Evolutionary conservation across 2,329 filamentous ascomycete genomes (phyloP).

Genomic region (Diplodia seriata): DNA sequence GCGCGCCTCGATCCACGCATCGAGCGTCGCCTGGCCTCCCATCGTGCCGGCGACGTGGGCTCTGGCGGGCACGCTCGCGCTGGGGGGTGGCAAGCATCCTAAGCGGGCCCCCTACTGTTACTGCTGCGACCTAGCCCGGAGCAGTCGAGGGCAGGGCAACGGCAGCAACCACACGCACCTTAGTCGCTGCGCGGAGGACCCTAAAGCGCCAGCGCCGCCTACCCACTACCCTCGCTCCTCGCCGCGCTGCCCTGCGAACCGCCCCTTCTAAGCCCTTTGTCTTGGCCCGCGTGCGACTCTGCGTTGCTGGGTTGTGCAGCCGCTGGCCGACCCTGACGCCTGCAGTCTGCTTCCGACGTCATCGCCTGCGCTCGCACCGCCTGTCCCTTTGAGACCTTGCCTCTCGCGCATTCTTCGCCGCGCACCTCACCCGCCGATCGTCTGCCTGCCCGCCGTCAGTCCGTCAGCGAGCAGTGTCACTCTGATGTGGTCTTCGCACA

Average conservation of each 20-base stretch:
- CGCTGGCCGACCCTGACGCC: constrained; percentile 25
- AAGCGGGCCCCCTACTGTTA: constrained; percentile 5
- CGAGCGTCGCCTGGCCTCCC: constrained; percentile 22
- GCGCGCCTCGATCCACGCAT: constrained; percentile 31
- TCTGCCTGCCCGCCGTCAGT: constrained; percentile 23
- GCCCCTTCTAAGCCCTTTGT: constrained; percentile 20
- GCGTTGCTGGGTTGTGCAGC: constrained; percentile 6
- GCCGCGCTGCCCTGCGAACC: constrained; percentile 15
- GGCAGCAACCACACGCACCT: constrained; percentile 24
- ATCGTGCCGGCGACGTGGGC: constrained; percentile 26
- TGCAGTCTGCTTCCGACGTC: constrained; percentile 12
- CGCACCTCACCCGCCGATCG: constrained; percentile 21
- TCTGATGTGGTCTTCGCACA: constrained; percentile 33
- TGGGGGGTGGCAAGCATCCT: constrained; percentile 13
- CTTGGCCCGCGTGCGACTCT: constrained; percentile 11
- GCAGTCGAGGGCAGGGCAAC: constrained; percentile 23
- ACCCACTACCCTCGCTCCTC: constrained; percentile 1
- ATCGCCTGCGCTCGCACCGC: constrained; percentile 10
- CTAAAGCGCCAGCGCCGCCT: constrained; percentile 21
- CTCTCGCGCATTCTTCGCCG: constrained; percentile 32
- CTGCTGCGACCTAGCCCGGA: not conserved
- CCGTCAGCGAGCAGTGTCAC: constrained; percentile 17
- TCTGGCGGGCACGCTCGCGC: constrained; percentile 3
- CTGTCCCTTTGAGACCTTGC: constrained; percentile 30
- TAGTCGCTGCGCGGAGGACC: constrained; percentile 14